These are phyloP conservation scores for Megacollybia marginata DNA, from an alignment of 768 basidiomycete species.

Conservation along the genomic window DNA sequence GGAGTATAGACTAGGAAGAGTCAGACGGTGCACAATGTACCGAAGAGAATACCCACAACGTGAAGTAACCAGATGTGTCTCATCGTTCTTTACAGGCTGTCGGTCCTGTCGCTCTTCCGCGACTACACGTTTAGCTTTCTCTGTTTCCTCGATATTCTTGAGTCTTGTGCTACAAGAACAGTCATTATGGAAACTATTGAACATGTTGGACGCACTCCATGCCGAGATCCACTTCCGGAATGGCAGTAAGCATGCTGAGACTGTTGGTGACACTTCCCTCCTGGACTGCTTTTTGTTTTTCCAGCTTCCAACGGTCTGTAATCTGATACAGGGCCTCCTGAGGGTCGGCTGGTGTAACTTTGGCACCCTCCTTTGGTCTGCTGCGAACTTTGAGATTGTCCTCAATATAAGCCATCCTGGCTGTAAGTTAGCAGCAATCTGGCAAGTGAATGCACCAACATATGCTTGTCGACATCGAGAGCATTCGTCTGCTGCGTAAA, in stretches of 20 bases:
- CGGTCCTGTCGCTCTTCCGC: constrained; percentile 64
- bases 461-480: constrained; percentile 96
- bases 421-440: not conserved
- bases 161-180: constrained; percentile 60
- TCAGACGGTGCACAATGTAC: not conserved
- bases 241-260: constrained; percentile 92
- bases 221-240: constrained; percentile 96
- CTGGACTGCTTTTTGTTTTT: constrained; percentile 55
- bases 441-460: constrained; percentile 45
- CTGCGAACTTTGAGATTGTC: constrained; percentile 79
- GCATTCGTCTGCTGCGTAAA: constrained; percentile 97
- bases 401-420: constrained; percentile 97
- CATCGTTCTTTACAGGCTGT: constrained; percentile 43
- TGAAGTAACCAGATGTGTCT: constrained; percentile 78
- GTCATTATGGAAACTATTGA: not conserved
- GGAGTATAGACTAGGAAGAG: constrained; percentile 70
- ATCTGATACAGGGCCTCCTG: constrained; percentile 74
- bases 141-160: constrained; percentile 95
- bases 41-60: constrained; percentile 56
- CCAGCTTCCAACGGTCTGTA: constrained; percentile 57
- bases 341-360: constrained; percentile 50
- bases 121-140: constrained; percentile 87
- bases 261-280: constrained; percentile 94
- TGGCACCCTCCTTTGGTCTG: constrained; percentile 39
- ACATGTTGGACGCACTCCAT: constrained; percentile 74